These are phyloP conservation scores for Tolypocladium ovalisporum DNA, from an alignment of 2,329 filamentous ascomycete genomes.

Conservation along the genomic window DNA sequence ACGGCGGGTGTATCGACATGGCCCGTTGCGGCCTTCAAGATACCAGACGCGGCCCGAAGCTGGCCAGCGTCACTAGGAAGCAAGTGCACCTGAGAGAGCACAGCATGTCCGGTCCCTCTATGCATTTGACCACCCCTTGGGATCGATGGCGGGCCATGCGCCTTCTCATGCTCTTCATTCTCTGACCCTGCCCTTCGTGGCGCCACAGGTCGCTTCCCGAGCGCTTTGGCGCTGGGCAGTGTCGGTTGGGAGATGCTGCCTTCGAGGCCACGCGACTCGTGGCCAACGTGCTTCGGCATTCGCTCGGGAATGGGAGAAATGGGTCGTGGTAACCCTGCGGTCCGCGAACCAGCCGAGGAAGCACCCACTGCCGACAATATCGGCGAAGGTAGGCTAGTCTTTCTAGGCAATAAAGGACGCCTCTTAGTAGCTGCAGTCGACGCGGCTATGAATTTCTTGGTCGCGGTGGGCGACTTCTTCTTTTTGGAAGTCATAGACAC, in stretches of 20 bases:
- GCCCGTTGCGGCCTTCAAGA: too few relatives aligned
- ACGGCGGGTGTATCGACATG: background rate
- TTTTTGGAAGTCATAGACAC: constrained; percentile 11
- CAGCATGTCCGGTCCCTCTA: background rate
- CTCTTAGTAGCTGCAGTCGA: constrained; percentile 29
- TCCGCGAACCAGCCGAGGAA: constrained; percentile 11
- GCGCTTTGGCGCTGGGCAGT: constrained; percentile 31
- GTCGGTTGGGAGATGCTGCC: background rate
- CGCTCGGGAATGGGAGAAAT: constrained; percentile 17
- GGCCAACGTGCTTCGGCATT: constrained; percentile 2
- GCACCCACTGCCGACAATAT: constrained; percentile 19
- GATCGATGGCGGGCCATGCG: constrained; percentile 1
- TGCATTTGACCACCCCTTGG: constrained; percentile 1
- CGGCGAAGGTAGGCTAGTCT: constrained; percentile 36
- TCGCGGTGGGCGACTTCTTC: constrained; percentile 13
- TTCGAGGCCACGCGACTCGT: background rate
- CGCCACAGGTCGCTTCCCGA: constrained; percentile 34
- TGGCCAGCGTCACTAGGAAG: background rate
- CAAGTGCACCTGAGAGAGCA: background rate
- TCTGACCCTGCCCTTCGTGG: constrained; percentile 7
- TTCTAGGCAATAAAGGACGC: constrained; percentile 33
- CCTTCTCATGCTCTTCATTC: constrained; percentile 5
- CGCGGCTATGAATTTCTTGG: constrained; percentile 33
- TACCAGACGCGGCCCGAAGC: background rate
- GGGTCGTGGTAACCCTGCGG: constrained; percentile 12